A percentile compares a stretch with the other conserved stretches of the same genome.
Conservation (phyloP, 140 eudicot species). For the Flaveria floridana region DNA sequence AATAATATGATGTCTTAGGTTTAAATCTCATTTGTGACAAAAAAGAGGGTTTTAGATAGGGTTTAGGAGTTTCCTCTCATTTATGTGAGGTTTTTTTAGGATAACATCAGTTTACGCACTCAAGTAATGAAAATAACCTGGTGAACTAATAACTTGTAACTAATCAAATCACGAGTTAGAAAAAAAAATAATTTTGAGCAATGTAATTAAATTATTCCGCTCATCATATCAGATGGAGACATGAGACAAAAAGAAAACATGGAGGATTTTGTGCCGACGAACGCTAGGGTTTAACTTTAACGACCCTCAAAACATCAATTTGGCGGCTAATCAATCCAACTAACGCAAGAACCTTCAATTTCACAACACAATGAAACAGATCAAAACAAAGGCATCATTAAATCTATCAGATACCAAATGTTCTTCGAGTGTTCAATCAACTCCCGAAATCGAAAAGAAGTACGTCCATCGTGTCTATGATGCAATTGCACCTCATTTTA, state of each 20-base stretch:
- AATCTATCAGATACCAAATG: conserved; percentile 22
- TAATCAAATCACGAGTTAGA: no score
- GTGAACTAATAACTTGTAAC: no score
- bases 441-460: conserved; percentile 95
- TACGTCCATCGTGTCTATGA: conserved; percentile 96
- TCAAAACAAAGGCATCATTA: conserved; percentile 24
- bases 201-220: no score
- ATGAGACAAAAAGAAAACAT: not conserved
- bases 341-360: not conserved
- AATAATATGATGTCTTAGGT: no score
- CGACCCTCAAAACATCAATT: conserved; percentile 5
- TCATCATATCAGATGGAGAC: not conserved
- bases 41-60: no score
- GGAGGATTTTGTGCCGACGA: conserved; percentile 23
- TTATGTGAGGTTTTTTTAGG: no score
- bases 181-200: no score
- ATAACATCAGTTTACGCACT: no score
- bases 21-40: no score
- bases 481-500: conserved; percentile 97
- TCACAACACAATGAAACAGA: not conserved
- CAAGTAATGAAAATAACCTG: no score
- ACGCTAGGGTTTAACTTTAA: conserved; percentile 32
- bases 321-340: conserved; percentile 21
- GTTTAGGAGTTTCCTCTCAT: no score
- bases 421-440: conserved; percentile 48